A percentile compares a stretch with the other conserved stretches of the same genome.
Evolutionary conservation across 352 stramenopile genomes (phyloP).

Genomic region (Phytopythium helicoides): DNA sequence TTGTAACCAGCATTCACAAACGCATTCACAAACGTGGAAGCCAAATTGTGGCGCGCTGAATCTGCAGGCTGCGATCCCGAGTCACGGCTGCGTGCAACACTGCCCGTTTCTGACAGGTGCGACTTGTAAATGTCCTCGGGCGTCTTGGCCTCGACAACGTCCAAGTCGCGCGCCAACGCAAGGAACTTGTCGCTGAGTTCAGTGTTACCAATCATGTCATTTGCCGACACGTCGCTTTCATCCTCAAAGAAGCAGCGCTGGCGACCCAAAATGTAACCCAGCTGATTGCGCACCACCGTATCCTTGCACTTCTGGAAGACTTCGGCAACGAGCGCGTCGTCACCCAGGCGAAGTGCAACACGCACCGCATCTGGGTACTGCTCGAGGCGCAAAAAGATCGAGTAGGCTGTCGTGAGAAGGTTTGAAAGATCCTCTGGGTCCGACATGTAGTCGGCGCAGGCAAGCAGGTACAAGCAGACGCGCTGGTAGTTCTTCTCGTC

Average conservation of each 20-base stretch:
- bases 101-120: constrained; percentile 96
- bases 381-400: constrained; percentile 94
- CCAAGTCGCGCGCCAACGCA: constrained; percentile 95
- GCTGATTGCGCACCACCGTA: constrained; percentile 79
- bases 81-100: constrained; percentile 66
- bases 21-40: constrained; percentile 99
- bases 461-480: constrained; percentile 98
- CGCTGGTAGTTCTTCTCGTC: constrained; percentile 99
- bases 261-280: constrained; percentile 96
- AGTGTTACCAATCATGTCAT: constrained; percentile 97
- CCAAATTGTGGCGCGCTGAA: constrained; percentile 97
- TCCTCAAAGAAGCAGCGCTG: constrained; percentile 95
- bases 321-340: constrained; percentile 71
- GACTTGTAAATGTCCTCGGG: constrained; percentile 99
- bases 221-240: constrained; percentile 87
- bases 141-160: constrained; percentile 97
- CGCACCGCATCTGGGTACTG: constrained; percentile 96
- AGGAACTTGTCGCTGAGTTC: constrained; percentile 97
- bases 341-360: constrained; percentile 94
- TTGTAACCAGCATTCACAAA: constrained; percentile 99
- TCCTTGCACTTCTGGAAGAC: constrained; percentile 80
- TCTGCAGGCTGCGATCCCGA: constrained; percentile 87
- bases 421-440: constrained; percentile 96
- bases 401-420: constrained; percentile 91
- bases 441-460: constrained; percentile 98